Conservation (phyloP, 805 yeast genomes). For the Starmerella etchellsii region DNA sequence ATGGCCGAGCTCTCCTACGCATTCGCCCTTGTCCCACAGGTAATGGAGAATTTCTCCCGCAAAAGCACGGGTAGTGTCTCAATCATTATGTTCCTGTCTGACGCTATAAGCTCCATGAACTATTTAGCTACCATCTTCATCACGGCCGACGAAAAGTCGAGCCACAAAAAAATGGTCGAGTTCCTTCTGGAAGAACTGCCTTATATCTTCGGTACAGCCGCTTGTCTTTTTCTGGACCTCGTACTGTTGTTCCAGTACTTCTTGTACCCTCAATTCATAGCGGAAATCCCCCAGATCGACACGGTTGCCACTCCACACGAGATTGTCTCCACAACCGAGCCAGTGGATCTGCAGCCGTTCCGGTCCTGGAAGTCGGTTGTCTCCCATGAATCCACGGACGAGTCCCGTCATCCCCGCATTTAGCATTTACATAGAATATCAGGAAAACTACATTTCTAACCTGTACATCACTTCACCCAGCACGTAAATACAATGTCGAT, state of each 20-base stretch:
- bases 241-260: constrained; percentile 22
- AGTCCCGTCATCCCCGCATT: not conserved
- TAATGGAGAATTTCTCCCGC: constrained; percentile 27
- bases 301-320: not conserved
- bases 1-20: constrained; percentile 22
- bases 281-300: not conserved
- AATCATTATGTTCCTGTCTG: constrained; percentile 23
- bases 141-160: constrained; percentile 15
- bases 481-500: too few relatives aligned
- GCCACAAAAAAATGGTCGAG: constrained; percentile 14
- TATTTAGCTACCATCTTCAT: constrained; percentile 23
- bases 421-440: too few relatives aligned
- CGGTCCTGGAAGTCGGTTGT: constrained; percentile 5
- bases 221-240: constrained; percentile 21
- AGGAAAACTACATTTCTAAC: too few relatives aligned
- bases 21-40: constrained; percentile 31
- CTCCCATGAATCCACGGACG: not conserved
- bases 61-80: constrained; percentile 33
- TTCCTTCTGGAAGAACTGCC: constrained; percentile 25
- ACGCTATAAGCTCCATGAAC: constrained; percentile 21
- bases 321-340: not conserved
- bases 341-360: constrained; percentile 2
- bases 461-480: too few relatives aligned
- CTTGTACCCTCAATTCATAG: constrained; percentile 18
- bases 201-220: constrained; percentile 22